Evolutionary conservation across 2,329 filamentous ascomycete species (phyloP).

Genomic region (Fusarium nematophilum): DNA sequence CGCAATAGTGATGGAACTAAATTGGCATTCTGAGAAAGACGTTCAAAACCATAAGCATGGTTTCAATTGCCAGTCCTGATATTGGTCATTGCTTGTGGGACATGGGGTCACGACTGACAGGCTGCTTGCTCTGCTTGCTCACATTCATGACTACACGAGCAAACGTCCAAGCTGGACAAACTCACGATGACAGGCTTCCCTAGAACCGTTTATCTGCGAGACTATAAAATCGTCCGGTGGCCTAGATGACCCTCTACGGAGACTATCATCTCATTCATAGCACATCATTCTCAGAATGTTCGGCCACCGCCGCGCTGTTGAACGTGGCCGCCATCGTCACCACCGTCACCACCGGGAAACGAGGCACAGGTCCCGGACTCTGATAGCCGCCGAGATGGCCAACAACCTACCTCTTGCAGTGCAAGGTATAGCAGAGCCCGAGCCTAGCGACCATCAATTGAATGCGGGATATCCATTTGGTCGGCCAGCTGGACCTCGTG

Average conservation of each 20-base stretch:
- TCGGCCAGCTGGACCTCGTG: background rate
- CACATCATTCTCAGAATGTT: constrained; percentile 1
- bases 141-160: background rate
- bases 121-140: background rate
- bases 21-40: too few species aligned
- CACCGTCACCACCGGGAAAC: background rate
- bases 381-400: background rate
- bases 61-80: too few species aligned
- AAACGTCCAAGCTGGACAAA: constrained; percentile 9
- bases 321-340: background rate
- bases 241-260: too few species aligned
- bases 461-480: background rate
- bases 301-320: background rate
- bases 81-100: too few species aligned
- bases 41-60: too few species aligned
- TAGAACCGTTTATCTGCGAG: background rate
- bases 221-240: constrained; percentile 16
- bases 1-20: too few species aligned
- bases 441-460: background rate
- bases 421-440: constrained; percentile 14
- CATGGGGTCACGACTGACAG: background rate
- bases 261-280: background rate
- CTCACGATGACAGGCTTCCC: background rate
- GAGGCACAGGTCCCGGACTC: background rate
- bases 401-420: background rate